Evolutionary conservation across 345 rosid genomes (phyloP), one percentile per base, ranked within the genome.

Genomic region (Eucalyptus camaldulensis): DNA sequence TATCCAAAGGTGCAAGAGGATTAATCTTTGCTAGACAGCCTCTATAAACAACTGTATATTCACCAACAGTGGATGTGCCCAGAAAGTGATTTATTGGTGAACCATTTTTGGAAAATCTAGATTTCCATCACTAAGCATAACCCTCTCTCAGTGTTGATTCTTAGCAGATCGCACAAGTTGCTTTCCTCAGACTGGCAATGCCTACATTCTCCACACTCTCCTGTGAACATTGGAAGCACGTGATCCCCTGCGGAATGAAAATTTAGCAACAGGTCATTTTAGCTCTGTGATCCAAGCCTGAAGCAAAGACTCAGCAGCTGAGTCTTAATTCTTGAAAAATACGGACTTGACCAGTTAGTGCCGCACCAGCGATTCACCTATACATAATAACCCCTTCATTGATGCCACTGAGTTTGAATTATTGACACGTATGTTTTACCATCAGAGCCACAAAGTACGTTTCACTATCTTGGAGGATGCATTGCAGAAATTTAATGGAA

Each of bases 181-280:
- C 94, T 91, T 87, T 90, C 93, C 27, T 87, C 89, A 8, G 92
- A 93, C 49, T 87, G 87, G 88, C 95, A 91, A 65, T 92, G 94
- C 58, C 89, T 49, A 85, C 94, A 93, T 13, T 92, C 90, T 49
- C 88, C 87, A 49, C 95, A 93, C 49, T 93, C 93, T 83, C 94
- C 93, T 21, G 93, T 91, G 89, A 93, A 93, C 53, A 93, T 92
- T 3, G 95, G 94, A 53, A 93, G 94, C 27, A 93, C 94, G 37
- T 91, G 92, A 86, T 93, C 95, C 16, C 86, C 85, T 76, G 85
- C 1, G 2, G 85, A 76, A 37, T 21, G 47, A 76, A 76, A 37
- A 76, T 76, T 40, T 76, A 76, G 29, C 85, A 76, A 76, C 29
- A 22, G 85, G 47, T 76, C 45, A 21, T 40, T 76, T 76, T 76